Percentiles rank a stretch among this genome's conserved stretches.
Conservation (phyloP, 2,329 filamentous ascomycete species). For the Colletotrichum kahawae region DNA sequence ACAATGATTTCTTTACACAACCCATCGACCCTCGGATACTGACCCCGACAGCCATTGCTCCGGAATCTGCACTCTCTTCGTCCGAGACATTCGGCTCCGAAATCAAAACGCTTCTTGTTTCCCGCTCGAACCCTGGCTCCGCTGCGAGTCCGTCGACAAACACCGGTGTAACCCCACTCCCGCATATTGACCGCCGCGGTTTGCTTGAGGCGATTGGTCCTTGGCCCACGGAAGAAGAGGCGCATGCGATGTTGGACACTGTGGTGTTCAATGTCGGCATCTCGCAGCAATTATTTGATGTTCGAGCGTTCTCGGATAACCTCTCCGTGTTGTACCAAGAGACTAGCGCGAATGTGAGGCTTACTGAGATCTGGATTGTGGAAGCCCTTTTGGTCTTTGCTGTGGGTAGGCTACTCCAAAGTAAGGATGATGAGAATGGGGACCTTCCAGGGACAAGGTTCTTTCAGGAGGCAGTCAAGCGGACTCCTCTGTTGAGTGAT, state of each 20-base stretch:
- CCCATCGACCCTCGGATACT: not conserved
- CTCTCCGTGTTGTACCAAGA: not conserved
- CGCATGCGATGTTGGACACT: not conserved
- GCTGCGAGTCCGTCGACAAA: not conserved
- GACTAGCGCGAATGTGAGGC: not conserved
- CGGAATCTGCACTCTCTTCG: not conserved
- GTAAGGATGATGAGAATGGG: not conserved
- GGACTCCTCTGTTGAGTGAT: not conserved
- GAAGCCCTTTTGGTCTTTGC: constrained; percentile 9
- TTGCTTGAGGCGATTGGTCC: not conserved
- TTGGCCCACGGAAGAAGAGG: constrained; percentile 9
- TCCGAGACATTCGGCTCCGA: constrained; percentile 5
- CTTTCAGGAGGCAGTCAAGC: not conserved
- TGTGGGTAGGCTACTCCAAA: not conserved
- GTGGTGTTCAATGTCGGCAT: constrained; percentile 7
- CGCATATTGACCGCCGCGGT: not conserved
- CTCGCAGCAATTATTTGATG: constrained; percentile 19
- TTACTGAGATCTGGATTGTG: not conserved
- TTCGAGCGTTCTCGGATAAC: constrained; percentile 15
- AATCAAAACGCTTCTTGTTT: not conserved
- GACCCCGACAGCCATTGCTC: not conserved
- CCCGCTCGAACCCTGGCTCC: not conserved
- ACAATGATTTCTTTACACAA: accelerated
- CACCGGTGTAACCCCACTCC: not conserved
- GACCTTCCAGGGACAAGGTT: not conserved